Percentiles rank a stretch among this genome's conserved stretches.
phyloP scores from a whole-genome alignment of 2,329 filamentous ascomycete species.

The Cryphonectria parasitica region DNA sequence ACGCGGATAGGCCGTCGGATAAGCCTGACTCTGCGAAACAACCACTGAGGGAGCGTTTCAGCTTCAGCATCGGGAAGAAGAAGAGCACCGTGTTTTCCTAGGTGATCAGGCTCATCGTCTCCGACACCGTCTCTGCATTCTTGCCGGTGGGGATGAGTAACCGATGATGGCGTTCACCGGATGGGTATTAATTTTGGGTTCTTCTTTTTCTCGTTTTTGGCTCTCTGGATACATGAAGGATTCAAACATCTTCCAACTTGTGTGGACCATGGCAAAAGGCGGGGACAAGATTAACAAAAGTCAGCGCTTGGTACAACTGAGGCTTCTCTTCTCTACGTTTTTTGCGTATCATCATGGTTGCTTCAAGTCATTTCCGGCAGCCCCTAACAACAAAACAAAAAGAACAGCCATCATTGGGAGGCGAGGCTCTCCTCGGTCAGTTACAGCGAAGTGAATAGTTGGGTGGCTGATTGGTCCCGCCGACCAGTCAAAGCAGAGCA shows the following conservation, averaged over 20 bases:
- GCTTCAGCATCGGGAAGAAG: constrained; percentile 55
- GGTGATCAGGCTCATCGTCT: constrained; percentile 15
- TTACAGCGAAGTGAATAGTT: not conserved
- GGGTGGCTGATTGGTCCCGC: not conserved
- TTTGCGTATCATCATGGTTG: not conserved
- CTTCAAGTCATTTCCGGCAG: not conserved
- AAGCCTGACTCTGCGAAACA: constrained; percentile 50
- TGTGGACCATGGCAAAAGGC: constrained; percentile 6
- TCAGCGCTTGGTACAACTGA: not conserved
- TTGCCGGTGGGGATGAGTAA: not conserved
- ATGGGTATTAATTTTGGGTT: not conserved
- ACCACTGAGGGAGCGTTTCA: constrained; percentile 35
- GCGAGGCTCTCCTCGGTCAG: not conserved
- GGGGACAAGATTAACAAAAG: not conserved
- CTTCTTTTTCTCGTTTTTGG: not conserved
- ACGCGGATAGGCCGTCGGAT: constrained; percentile 34
- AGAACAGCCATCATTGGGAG: not conserved
- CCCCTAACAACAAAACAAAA: not conserved
- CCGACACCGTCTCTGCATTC: not conserved
- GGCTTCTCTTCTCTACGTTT: not conserved
- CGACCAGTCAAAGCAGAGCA: not conserved
- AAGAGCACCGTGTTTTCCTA: constrained; percentile 58
- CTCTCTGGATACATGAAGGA: constrained; percentile 24
- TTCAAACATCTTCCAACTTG: not conserved
- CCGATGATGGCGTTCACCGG: constrained; percentile 6